Evolutionary conservation across 768 basidiomycete genomes (phyloP), one percentile per base, ranked within the genome.

Genomic region (Leccinum olivaceopallidum): DNA sequence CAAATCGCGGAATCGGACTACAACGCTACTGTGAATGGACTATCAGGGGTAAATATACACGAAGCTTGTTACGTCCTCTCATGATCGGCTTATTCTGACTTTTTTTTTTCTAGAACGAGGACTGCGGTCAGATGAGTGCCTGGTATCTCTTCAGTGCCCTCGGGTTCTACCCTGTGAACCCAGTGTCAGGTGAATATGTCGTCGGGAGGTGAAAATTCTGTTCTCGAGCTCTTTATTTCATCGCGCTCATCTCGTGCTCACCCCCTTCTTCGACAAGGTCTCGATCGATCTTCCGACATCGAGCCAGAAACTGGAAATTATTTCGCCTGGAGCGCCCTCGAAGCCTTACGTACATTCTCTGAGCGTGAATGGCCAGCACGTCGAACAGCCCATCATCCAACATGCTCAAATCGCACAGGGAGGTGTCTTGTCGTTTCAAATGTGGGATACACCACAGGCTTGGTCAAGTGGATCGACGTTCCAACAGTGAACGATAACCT

Each of bases 111-210:
- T 34, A 92, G 88, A 94, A 94, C 65, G 92, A 94, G 70, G 92
- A 94, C 68, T 93, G 91, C 63, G 91, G 92, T 1, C 92, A 94
- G 70, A 94, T 94, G 92, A 90, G 88, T 66, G 89, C 91, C 0
- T 94, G 92, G 92, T 93, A 87, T 65, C 80, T 93, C 14, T 93
- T 92, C 75, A 87, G 85, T 54, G 85, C 90, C 0, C 79, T 94
- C 73, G 91, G 92, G 1, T 90, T 94, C 72, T 94, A 94, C 65
- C 90, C 90, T 39, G 90, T 93, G 44, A 88, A 93, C 68, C 92
- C 92, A 0, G 88, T 88, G 0, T 89, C 87, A 0, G 85, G 83
- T 2, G 83, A 85, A 66, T 94, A 93, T 62, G 78, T 92, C 58
- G 78, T 94, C 51, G 92, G 91, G 63, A 85, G 85, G 89, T 88